A percentile compares a stretch with the other conserved stretches of the same genome.
phyloP scores from a whole-genome alignment of 1,139 yeast species.

The Geotrichum siamense region DNA sequence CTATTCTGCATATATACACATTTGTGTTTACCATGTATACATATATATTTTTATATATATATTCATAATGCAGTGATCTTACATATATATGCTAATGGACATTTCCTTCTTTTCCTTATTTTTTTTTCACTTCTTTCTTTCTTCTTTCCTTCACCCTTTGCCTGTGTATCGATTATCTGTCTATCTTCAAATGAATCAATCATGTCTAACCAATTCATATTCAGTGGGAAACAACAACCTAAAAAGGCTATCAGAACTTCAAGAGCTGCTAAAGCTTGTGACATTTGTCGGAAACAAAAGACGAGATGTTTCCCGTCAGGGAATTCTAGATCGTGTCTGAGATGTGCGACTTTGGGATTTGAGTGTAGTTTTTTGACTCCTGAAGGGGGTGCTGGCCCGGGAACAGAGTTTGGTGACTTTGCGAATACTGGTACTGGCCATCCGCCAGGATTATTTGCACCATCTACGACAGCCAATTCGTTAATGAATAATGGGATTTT shows the following conservation, averaged over 20 bases:
- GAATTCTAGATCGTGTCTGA: conserved; percentile 43
- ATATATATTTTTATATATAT: too few species aligned
- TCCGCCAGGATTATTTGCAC: conserved; percentile 4
- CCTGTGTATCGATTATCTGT: too few species aligned
- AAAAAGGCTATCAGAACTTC: conserved; percentile 15
- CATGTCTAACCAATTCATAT: not conserved
- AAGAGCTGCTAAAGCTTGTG: conserved; percentile 47
- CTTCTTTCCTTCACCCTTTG: too few species aligned
- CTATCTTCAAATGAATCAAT: too few species aligned
- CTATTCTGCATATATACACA: too few species aligned
- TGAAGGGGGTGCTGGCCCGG: conserved; percentile 14
- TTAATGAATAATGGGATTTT: conserved; percentile 23
- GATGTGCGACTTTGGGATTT: conserved; percentile 48
- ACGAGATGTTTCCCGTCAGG: conserved; percentile 54
- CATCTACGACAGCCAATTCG: conserved; percentile 11
- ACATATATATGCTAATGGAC: not conserved
- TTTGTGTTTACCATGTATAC: too few species aligned
- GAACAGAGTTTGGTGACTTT: conserved; percentile 10
- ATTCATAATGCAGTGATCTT: too few species aligned
- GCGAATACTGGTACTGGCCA: not conserved
- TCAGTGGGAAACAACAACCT: not conserved
- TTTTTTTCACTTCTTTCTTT: too few species aligned
- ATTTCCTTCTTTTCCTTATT: not conserved
- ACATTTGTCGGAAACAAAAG: conserved; percentile 52
- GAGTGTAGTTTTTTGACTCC: conserved; percentile 43